These are phyloP conservation scores for Amanita rimosa DNA, from an alignment of 768 basidiomycete genomes.

Conservation along the genomic window DNA sequence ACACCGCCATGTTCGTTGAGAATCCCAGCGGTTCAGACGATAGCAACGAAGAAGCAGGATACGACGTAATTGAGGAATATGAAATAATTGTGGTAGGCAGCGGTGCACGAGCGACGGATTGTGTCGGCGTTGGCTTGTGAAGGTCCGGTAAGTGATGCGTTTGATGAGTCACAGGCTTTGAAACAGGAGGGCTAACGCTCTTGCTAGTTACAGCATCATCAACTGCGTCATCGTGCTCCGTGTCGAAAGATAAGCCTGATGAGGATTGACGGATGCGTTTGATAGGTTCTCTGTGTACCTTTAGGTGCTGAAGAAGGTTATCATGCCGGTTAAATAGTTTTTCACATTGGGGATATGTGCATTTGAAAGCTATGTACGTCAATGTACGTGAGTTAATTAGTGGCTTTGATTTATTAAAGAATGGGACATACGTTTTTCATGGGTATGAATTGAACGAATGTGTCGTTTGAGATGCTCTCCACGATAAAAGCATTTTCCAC, in stretches of 20 bases:
- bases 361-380: conserved; percentile 49
- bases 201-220: not conserved
- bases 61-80: not conserved
- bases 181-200: not conserved
- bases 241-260: not conserved
- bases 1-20: conserved; percentile 31
- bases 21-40: conserved; percentile 17
- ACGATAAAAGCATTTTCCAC: conserved; percentile 64
- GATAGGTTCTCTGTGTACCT: conserved; percentile 43
- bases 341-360: conserved; percentile 53
- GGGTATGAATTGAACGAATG: conserved; percentile 62
- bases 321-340: conserved; percentile 73
- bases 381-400: conserved; percentile 10
- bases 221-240: not conserved
- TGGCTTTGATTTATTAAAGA: conserved; percentile 7
- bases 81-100: not conserved
- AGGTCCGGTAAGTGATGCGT: not conserved
- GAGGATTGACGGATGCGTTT: not conserved
- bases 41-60: not conserved
- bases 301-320: conserved; percentile 70
- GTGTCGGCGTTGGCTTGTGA: not conserved
- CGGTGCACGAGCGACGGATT: not conserved
- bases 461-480: conserved; percentile 72
- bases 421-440: conserved; percentile 59
- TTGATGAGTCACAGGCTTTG: not conserved